phyloP scores from a whole-genome alignment of 768 basidiomycete species.

The Amanita fuliginea region DNA sequence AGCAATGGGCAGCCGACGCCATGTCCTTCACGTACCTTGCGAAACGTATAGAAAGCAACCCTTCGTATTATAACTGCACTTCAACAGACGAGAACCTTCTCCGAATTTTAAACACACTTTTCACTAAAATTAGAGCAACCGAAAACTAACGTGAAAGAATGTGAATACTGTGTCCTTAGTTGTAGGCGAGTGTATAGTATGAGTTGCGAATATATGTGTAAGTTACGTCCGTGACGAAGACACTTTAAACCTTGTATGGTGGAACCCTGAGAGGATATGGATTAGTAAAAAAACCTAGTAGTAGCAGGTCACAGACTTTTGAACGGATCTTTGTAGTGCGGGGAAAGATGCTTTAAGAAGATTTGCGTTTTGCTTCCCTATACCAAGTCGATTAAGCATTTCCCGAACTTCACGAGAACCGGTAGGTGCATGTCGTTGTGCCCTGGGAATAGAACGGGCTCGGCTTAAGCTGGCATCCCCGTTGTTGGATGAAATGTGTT shows the following conservation, averaged over 20 bases:
- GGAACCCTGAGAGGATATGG: not conserved
- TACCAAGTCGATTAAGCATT: constrained; percentile 72
- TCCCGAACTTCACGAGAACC: constrained; percentile 62
- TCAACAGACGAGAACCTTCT: constrained; percentile 51
- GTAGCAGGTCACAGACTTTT: not conserved
- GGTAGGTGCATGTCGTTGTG: constrained; percentile 36
- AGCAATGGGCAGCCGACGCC: constrained; percentile 64
- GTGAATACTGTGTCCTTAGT: not conserved
- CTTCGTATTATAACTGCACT: constrained; percentile 68
- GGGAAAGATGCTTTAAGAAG: constrained; percentile 68
- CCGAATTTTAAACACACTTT: constrained; percentile 44
- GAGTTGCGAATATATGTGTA: not conserved
- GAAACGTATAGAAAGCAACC: constrained; percentile 63
- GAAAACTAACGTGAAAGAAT: constrained; percentile 3
- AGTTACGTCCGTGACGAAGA: not conserved
- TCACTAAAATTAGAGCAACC: not conserved
- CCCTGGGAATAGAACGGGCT: constrained; percentile 40
- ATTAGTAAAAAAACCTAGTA: not conserved
- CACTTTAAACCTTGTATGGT: constrained; percentile 4
- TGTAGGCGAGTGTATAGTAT: not conserved
- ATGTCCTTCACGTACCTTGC: constrained; percentile 78
- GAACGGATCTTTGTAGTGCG: constrained; percentile 15
- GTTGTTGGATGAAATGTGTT: constrained; percentile 46
- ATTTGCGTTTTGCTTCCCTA: constrained; percentile 58
- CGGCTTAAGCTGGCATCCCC: constrained; percentile 29